Conservation (phyloP, 257 asterid genomes). For the Ophiorrhiza pumila region DNA sequence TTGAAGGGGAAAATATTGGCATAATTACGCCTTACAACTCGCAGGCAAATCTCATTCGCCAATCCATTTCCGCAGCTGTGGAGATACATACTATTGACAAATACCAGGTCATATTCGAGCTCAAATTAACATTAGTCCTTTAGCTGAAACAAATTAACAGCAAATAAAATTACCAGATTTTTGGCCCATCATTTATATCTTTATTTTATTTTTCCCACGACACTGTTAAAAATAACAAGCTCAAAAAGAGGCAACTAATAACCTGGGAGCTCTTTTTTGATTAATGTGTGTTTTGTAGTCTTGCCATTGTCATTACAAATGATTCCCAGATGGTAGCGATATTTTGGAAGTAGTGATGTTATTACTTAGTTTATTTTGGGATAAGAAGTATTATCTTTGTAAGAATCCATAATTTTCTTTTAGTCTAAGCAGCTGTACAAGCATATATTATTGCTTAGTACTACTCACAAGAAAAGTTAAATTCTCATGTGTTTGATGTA, state of each 20-base stretch:
- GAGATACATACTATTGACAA: conserved; percentile 96
- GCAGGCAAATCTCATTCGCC: conserved; percentile 72
- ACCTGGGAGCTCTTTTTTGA: not conserved
- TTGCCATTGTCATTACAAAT: not conserved
- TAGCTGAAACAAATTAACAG: not conserved
- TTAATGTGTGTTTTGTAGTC: not conserved
- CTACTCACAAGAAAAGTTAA: not conserved
- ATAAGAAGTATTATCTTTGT: no score
- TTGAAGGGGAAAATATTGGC: conserved; percentile 70
- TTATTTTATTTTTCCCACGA: not conserved
- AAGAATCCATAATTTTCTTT: not conserved
- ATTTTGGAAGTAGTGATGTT: not conserved
- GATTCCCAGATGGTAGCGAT: not conserved
- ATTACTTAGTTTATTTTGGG: no score
- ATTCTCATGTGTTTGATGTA: not conserved
- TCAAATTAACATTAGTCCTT: not conserved
- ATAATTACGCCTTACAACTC: conserved; percentile 91
- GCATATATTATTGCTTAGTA: no score
- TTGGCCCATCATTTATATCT: not conserved
- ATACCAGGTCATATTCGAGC: conserved; percentile 66
- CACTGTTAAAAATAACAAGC: not conserved
- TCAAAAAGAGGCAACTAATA: not conserved
- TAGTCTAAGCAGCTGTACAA: not conserved
- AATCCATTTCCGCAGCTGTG: conserved; percentile 56
- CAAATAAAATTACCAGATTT: not conserved